Conservation (phyloP, 1,284 basidiomycete species). For the Ceratobasidium sp. region DNA sequence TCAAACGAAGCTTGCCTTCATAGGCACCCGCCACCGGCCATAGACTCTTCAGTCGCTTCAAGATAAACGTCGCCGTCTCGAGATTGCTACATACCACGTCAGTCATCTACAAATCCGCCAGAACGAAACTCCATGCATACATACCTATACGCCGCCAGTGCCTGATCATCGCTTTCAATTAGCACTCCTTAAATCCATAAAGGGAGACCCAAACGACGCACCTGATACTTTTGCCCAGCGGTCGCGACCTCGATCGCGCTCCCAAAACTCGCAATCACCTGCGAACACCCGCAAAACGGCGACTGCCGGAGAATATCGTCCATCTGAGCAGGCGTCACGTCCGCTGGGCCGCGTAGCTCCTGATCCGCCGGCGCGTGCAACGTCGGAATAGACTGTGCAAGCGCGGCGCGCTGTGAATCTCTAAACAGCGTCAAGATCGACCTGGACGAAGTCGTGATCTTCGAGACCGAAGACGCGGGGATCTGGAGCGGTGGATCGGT, state of each 20-base stretch:
- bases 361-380: background rate
- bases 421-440: conserved; percentile 39
- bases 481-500: conserved; percentile 22
- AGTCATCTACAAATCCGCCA: conserved; percentile 15
- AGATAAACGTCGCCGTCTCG: conserved; percentile 39
- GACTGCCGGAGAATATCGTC: conserved; percentile 43
- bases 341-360: conserved; percentile 5
- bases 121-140: background rate
- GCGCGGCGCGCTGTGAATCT: conserved; percentile 31
- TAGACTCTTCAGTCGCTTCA: conserved; percentile 39
- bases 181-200: background rate
- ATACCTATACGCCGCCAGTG: conserved; percentile 37
- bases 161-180: conserved; percentile 14
- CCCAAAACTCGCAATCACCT: conserved; percentile 43
- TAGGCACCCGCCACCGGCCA: conserved; percentile 43
- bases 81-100: conserved; percentile 38
- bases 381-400: conserved; percentile 21
- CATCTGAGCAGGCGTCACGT: conserved; percentile 36
- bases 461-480: conserved; percentile 5
- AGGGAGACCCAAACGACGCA: background rate
- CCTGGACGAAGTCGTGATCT: conserved; percentile 40
- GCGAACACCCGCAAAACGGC: conserved; percentile 44
- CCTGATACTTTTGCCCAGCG: conserved; percentile 37
- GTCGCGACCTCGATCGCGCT: conserved; percentile 43
- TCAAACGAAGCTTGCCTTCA: conserved; percentile 20